A percentile compares a stretch with the other conserved stretches of the same genome.
Evolutionary conservation across 352 stramenopile species (phyloP).

Genomic region (Phytopythium chamaehyphon): DNA sequence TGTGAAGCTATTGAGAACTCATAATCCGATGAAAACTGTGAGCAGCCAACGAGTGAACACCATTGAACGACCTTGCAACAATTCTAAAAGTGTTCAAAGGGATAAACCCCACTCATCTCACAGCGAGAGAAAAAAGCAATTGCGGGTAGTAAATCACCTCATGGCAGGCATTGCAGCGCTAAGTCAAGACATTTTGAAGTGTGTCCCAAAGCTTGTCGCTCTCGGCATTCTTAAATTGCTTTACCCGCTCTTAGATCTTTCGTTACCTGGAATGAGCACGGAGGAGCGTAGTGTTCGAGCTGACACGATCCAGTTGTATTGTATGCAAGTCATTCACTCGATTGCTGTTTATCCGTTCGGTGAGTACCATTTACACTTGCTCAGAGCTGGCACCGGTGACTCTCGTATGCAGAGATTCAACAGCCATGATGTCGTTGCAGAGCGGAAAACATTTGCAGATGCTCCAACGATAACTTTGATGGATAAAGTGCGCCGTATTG

Average conservation of each 20-base stretch:
- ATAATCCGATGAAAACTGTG: neutral
- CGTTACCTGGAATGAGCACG: conserved; percentile 4
- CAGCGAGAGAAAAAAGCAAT: conserved; percentile 16
- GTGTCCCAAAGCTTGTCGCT: conserved; percentile 41
- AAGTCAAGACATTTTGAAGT: conserved; percentile 60
- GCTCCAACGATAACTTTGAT: conserved; percentile 17
- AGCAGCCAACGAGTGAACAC: conserved; percentile 1
- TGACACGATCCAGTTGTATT: conserved; percentile 39
- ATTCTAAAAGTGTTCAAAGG: no score
- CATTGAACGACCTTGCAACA: no score
- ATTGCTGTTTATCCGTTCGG: conserved; percentile 65
- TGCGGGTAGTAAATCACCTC: conserved; percentile 44
- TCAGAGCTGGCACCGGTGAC: conserved; percentile 11
- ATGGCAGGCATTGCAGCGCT: conserved; percentile 49
- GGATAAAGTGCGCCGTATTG: conserved; percentile 54
- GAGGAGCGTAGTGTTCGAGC: conserved; percentile 11
- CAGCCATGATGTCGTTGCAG: neutral
- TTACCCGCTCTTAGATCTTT: conserved; percentile 20
- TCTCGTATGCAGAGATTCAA: neutral
- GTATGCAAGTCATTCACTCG: conserved; percentile 39
- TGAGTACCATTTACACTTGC: conserved; percentile 38
- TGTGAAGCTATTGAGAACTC: conserved; percentile 16
- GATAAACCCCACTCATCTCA: no score
- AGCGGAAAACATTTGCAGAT: no score
- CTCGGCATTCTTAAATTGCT: conserved; percentile 40